Percentiles rank a stretch among this genome's conserved stretches.
phyloP scores from a whole-genome alignment of 1,284 basidiomycete species.

The Crepidotus sp. region DNA sequence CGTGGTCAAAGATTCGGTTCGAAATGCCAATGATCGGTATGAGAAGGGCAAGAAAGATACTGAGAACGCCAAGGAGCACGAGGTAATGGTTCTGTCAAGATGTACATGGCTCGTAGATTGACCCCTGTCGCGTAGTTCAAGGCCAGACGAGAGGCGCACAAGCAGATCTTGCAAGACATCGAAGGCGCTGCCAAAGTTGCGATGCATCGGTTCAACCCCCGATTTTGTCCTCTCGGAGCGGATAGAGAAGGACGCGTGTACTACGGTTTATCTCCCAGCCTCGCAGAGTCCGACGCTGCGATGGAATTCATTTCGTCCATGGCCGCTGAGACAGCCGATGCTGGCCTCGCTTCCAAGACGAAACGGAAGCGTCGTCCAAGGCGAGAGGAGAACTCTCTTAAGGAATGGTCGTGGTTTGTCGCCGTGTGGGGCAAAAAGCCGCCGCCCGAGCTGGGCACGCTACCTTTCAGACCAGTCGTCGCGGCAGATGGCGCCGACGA shows the following conservation, averaged over 20 bases:
- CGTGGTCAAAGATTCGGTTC: slow-evolving; percentile 39
- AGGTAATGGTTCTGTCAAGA: slow-evolving; percentile 19
- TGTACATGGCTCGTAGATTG: not conserved
- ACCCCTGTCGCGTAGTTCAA: slow-evolving; percentile 20
- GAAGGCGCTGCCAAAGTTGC: slow-evolving; percentile 34
- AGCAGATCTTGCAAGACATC: slow-evolving; percentile 28
- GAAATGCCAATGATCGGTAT: slow-evolving; percentile 38
- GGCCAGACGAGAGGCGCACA: slow-evolving; percentile 29
- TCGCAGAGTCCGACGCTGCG: slow-evolving; percentile 38
- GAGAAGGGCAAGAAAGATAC: slow-evolving; percentile 30
- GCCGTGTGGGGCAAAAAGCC: slow-evolving; percentile 59
- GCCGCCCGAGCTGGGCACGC: slow-evolving; percentile 18
- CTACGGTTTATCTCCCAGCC: slow-evolving; percentile 44
- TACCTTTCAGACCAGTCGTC: slow-evolving; percentile 18
- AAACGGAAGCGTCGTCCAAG: slow-evolving; percentile 32
- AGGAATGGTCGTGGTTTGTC: slow-evolving; percentile 66
- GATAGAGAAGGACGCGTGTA: slow-evolving; percentile 46
- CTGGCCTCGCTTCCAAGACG: slow-evolving; percentile 21
- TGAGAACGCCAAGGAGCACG: slow-evolving; percentile 20
- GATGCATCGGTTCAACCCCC: slow-evolving; percentile 22
- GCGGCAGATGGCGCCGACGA: slow-evolving; percentile 19
- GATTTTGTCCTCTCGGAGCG: slow-evolving; percentile 40
- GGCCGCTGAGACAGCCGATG: slow-evolving; percentile 23
- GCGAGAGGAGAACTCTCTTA: slow-evolving; percentile 40
- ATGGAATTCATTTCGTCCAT: slow-evolving; percentile 30